Percentiles rank a stretch among this genome's conserved stretches.
Conservation (phyloP, 176 grass and related monocot species). For the Tillandsia leiboldiana region DNA sequence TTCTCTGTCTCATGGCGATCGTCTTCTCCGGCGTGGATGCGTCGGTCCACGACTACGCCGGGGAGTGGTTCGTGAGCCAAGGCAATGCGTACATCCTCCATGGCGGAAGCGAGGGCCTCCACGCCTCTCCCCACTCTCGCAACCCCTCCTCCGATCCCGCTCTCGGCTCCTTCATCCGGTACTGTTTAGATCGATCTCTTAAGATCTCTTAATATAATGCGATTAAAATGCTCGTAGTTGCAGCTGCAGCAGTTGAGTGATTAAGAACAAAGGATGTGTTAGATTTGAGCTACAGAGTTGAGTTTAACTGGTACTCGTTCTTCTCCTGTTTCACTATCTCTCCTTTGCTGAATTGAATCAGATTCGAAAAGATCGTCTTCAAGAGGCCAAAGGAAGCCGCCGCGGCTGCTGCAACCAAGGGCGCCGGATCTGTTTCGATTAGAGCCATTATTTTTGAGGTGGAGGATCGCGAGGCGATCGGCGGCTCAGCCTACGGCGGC, state of each 20-base stretch:
- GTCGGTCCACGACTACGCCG: conserved; percentile 65
- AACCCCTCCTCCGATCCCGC: conserved; percentile 38
- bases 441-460: conserved; percentile 55
- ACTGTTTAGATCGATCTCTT: not conserved
- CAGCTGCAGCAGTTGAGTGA: too few species aligned
- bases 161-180: conserved; percentile 50
- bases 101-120: conserved; percentile 75
- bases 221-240: too few species aligned
- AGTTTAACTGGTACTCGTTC: not conserved
- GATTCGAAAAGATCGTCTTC: conserved; percentile 72
- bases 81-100: conserved; percentile 60
- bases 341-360: conserved; percentile 17
- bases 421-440: conserved; percentile 31
- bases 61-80: conserved; percentile 28
- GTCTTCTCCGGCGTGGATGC: conserved; percentile 30
- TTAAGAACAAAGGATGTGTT: too few species aligned
- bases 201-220: too few species aligned
- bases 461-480: conserved; percentile 30
- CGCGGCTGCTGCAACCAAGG: conserved; percentile 7
- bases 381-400: conserved; percentile 31
- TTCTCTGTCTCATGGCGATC: not conserved
- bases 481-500: conserved; percentile 19
- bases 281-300: too few species aligned
- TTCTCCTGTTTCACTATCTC: not conserved
- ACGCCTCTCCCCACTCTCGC: conserved; percentile 30